Base-by-base conservation (phyloP, 495 filamentous ascomycete genomes). In the Parmelia sp. region DNA sequence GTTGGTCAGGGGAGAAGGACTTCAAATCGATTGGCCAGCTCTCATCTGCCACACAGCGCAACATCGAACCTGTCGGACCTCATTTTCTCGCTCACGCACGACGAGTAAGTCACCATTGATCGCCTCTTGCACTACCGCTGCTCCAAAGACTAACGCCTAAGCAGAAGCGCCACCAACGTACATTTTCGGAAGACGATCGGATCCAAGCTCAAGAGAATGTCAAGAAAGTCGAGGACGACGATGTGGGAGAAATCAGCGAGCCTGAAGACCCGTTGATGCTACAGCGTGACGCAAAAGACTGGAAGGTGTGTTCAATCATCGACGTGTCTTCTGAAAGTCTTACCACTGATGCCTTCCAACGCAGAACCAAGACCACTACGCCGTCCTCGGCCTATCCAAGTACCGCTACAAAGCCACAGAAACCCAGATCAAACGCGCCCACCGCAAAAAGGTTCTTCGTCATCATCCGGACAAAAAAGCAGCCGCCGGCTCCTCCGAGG, bases 401-500 rank as follows among this genome's bases (percentile, higher is more conserved):
- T 91, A 96, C 83, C 88, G 94, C 71, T 93, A 83, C 77, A 84
- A 82, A 69, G 94, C 94, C 37, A 97, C 91, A 68, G 92, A 96
- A 75, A 91, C 97, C 68, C 94, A 97, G 82, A 97, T 98, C 82
- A 96, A 96, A 82, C 87, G 88, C 67, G 95, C 94, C 70, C 93
- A 97, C 81, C 90, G 94, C 78, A 97, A 97, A 86, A 98, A 98
- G 87, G 94, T 97, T 63, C 88, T 98, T 44, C 91, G 90, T 79
- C 94, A 98, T 75, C 94, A 98, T 74, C 94, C 94, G 62, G 94
- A 98, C 73, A 98, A 98, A 88, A 96, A 94, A 80, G 94, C 94
- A 36, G 93, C 94, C 44, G 82, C 86, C 59, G 91, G 94, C 66
- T 83, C 80, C 65, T 86, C 86, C 68, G 92, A 98, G 76, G 92